Evolutionary conservation across 225 moss, liverwort and hornwort species (phyloP).

Genomic region (Ulota crispa): DNA sequence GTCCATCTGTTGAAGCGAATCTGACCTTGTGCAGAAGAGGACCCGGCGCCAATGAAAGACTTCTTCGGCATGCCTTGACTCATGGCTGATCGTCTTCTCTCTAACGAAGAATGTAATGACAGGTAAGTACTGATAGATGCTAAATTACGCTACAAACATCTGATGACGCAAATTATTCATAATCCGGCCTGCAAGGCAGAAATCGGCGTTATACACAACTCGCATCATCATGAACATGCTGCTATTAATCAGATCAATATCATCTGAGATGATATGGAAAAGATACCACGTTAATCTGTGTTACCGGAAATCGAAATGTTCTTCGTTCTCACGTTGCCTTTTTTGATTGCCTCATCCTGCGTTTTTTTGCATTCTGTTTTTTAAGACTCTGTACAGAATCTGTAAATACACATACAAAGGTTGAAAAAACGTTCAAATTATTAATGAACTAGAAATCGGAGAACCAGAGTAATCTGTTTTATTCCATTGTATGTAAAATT

Average conservation of each 20-base stretch:
- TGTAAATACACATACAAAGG: background rate
- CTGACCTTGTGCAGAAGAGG: slow-evolving; percentile 44
- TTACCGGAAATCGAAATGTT: background rate
- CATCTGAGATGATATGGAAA: background rate
- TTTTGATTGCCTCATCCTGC: background rate
- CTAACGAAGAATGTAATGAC: background rate
- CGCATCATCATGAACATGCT: background rate
- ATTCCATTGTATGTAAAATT: background rate
- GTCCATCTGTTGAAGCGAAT: background rate
- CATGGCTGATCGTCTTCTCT: slow-evolving; percentile 33
- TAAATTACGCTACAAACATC: background rate
- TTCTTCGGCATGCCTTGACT: slow-evolving; percentile 33
- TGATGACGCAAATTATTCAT: background rate
- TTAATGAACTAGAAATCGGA: background rate
- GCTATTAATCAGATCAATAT: background rate
- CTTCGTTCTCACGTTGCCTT: background rate
- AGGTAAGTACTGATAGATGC: background rate
- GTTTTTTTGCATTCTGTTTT: background rate
- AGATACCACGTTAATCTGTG: background rate
- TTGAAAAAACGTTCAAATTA: background rate
- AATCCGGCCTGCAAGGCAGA: background rate
- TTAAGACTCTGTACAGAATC: background rate
- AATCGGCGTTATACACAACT: background rate
- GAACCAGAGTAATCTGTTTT: background rate
- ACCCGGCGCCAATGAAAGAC: slow-evolving; percentile 33